Evolutionary conservation across 2,329 filamentous ascomycete genomes (phyloP), one percentile per base, ranked within the genome.

Genomic region (Pseudopithomyces maydicus): DNA sequence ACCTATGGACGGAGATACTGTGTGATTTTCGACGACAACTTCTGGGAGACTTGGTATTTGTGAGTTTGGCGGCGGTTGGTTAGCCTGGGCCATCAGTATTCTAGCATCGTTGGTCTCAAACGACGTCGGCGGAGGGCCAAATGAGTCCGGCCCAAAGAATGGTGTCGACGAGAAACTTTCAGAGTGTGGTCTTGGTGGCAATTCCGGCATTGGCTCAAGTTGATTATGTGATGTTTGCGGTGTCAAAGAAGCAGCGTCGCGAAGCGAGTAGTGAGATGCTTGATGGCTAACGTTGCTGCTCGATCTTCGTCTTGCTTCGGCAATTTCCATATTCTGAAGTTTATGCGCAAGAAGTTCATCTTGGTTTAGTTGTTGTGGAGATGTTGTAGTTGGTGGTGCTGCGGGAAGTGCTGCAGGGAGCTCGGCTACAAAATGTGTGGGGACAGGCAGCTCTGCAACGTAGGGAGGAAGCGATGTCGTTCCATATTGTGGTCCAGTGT

Each of bases 291-390:
- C 44, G 33, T 55, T 62, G 45, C 62, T 70, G 36, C 46, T 66
- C 14, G 67, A 71, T 51, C 56, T 61, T 29, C 56, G 57, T 43
- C 67, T 50, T 8, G 60, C 62, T 33, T 69, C 68, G 23, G 61
- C 57, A 1, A 74, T 45, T 41, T 74, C 70, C n/a, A 74, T 57
- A 7, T 69, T 57, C 20, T 67, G 64, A 12, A 74, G 54, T 44
- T 61, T 67, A 29, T 61, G 66, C 19, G 71, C 72, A 8, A 74
- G 61, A 22, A 65, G 52, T 55, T 70, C 68, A 55, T 74, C 72
- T 36, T 73, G 64, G 20, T 56, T 70, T 23, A 74, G 41, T 32
- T 74, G 71, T 48, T 69, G 58, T n/a, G 62, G 52, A 2, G 70
- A 41, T 12, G 71, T 72, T 14, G 63, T 62, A 7, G 68, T 73